A percentile compares a stretch with the other conserved stretches of the same genome.
phyloP scores from a whole-genome alignment of 768 basidiomycete species.

The Gloeophyllum trabeum region DNA sequence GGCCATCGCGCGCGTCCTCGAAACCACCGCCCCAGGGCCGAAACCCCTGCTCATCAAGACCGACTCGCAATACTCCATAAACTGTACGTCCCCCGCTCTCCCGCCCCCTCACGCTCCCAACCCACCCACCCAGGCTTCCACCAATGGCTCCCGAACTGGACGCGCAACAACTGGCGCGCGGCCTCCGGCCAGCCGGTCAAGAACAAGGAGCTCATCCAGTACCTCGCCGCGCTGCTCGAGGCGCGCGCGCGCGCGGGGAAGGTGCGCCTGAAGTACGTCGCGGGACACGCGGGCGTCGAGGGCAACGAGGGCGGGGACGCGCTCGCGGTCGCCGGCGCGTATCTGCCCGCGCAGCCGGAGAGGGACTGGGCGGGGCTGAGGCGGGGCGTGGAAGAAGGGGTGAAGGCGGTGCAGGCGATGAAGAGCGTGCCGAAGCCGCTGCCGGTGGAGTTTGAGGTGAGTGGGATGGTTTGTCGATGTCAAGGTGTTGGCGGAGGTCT shows the following conservation, averaged over 20 bases:
- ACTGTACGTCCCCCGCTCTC: slow-evolving; percentile 35
- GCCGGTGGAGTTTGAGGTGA: too few species aligned
- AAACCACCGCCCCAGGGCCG: slow-evolving; percentile 48
- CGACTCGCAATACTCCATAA: slow-evolving; percentile 78
- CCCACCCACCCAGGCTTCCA: slow-evolving; percentile 42
- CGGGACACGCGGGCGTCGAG: slow-evolving; percentile 62
- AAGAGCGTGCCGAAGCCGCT: too few species aligned
- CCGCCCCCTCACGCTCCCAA: slow-evolving; percentile 4
- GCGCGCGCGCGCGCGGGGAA: slow-evolving; percentile 40
- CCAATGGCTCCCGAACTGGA: slow-evolving; percentile 65
- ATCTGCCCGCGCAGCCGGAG: slow-evolving; percentile 29
- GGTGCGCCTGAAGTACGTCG: slow-evolving; percentile 51
- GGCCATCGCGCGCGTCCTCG: slow-evolving; percentile 79
- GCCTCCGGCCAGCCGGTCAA: slow-evolving; percentile 47
- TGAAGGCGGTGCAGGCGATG: too few species aligned
- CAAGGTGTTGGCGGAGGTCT: too few species aligned
- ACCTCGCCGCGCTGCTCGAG: slow-evolving; percentile 52
- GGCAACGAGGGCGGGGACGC: slow-evolving; percentile 87
- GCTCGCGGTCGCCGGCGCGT: slow-evolving; percentile 48
- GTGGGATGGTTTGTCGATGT: too few species aligned
- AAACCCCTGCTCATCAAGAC: slow-evolving; percentile 65
- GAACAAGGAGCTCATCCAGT: slow-evolving; percentile 62
- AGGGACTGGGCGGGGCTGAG: slow-evolving; percentile 41
- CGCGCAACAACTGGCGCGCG: slow-evolving; percentile 35
- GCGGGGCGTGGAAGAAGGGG: neutral